Evolutionary conservation across 352 stramenopile genomes (phyloP).

Genomic region (Peronospora tabacina): DNA sequence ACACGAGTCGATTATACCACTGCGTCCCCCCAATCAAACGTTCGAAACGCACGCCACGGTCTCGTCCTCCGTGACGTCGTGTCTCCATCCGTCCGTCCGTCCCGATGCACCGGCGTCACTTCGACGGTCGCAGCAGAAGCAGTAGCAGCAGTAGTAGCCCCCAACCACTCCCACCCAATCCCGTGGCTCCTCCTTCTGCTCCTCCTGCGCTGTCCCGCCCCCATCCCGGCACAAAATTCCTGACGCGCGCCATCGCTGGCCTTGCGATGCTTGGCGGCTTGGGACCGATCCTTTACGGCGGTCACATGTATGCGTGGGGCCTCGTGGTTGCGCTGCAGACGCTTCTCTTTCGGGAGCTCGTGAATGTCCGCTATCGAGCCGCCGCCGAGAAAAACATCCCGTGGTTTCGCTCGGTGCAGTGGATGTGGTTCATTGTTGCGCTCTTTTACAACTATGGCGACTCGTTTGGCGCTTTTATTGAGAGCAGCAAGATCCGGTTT

Average conservation of each 20-base stretch:
- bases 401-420: slow-evolving; percentile 97
- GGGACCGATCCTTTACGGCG: slow-evolving; percentile 64
- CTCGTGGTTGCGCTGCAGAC: slow-evolving; percentile 85
- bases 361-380: slow-evolving; percentile 95
- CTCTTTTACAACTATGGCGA: slow-evolving; percentile 95
- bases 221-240: slow-evolving; percentile 49
- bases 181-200: slow-evolving; percentile 6
- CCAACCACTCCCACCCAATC: too few species aligned
- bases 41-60: too few species aligned
- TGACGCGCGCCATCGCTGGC: slow-evolving; percentile 65
- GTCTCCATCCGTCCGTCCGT: too few species aligned
- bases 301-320: slow-evolving; percentile 74
- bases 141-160: slow-evolving; percentile 7
- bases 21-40: too few species aligned
- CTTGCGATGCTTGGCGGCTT: slow-evolving; percentile 74
- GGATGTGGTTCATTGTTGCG: slow-evolving; percentile 95
- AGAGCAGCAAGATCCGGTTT: slow-evolving; percentile 78
- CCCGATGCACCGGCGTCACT: too few species aligned
- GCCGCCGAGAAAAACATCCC: slow-evolving; percentile 93
- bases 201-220: slow-evolving; percentile 11
- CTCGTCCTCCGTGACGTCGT: too few species aligned
- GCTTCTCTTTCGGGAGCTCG: slow-evolving; percentile 94
- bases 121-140: too few species aligned
- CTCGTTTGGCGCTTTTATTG: slow-evolving; percentile 79
- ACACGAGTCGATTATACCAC: too few species aligned